Conservation (phyloP, 805 yeast species). For the Cyberlindnera saturnus region DNA sequence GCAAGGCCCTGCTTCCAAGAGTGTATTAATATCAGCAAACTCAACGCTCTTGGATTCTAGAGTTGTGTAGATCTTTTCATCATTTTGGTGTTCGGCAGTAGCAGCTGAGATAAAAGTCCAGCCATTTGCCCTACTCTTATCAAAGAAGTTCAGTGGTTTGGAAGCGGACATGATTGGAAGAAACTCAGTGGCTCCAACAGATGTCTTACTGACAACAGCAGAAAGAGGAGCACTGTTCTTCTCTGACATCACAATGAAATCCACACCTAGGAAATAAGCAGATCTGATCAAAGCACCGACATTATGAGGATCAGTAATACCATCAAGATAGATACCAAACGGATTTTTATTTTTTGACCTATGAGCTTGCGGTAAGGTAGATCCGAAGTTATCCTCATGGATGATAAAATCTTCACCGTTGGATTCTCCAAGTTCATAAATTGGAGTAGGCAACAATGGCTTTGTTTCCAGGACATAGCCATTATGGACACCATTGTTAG, state of each 20-base stretch:
- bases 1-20: conserved; percentile 49
- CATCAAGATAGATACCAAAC: conserved; percentile 70
- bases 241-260: conserved; percentile 65
- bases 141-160: conserved; percentile 60
- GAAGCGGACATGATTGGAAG: conserved; percentile 52
- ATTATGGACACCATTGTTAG: conserved; percentile 72
- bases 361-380: conserved; percentile 15
- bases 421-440: conserved; percentile 20
- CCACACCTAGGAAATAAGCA: conserved; percentile 78
- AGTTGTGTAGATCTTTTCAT: conserved; percentile 20
- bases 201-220: conserved; percentile 72
- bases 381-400: conserved; percentile 24
- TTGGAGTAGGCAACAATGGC: conserved; percentile 34
- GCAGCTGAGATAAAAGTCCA: conserved; percentile 72
- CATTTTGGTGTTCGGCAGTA: conserved; percentile 28
- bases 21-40: conserved; percentile 35
- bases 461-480: conserved; percentile 69
- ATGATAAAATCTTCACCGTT: conserved; percentile 13
- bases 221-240: conserved; percentile 69
- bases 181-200: conserved; percentile 80
- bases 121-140: conserved; percentile 42
- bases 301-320: conserved; percentile 81
- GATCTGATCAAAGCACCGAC: conserved; percentile 78
- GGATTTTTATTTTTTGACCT: conserved; percentile 37
- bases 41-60: conserved; percentile 32